Conservation (phyloP, 2,329 filamentous ascomycete species). For the Paecilomyces fulvus region DNA sequence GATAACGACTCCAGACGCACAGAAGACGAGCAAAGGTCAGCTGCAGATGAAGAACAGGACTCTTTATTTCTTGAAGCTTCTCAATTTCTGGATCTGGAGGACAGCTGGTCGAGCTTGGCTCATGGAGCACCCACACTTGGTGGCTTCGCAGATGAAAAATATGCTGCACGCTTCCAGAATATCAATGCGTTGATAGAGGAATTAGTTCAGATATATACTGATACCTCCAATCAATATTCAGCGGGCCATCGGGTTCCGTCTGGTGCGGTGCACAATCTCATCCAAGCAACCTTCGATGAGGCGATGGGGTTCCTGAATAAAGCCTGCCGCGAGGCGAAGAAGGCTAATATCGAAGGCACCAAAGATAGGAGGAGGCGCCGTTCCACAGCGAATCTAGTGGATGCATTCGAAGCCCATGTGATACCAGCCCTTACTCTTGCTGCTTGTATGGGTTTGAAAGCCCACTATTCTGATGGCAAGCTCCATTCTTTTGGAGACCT, state of each 20-base stretch:
- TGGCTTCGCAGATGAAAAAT: neutral
- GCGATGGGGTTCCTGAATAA: constrained; percentile 7
- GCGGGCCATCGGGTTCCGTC: neutral
- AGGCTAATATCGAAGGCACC: neutral
- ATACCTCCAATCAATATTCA: neutral
- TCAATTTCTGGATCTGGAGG: neutral
- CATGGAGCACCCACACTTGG: neutral
- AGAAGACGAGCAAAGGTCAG: neutral
- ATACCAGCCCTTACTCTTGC: constrained; percentile 12
- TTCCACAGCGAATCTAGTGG: constrained; percentile 6
- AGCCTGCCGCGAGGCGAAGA: constrained; percentile 5
- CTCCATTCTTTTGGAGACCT: constrained; percentile 11
- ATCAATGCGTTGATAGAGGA: neutral
- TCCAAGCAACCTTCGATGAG: constrained; percentile 7
- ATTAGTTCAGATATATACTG: neutral
- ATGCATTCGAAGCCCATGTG: constrained; percentile 12
- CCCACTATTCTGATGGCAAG: constrained; percentile 8
- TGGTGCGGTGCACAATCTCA: neutral
- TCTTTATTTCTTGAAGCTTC: neutral
- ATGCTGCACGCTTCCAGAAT: neutral
- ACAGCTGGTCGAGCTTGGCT: neutral
- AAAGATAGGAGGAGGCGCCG: constrained; percentile 1
- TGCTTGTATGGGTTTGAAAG: constrained; percentile 11
- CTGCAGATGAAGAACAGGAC: neutral
- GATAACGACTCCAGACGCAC: neutral